Percentiles rank a stretch among this genome's conserved stretches.
Evolutionary conservation across 805 yeast species (phyloP).

Genomic region (Deakozyma indianensis): DNA sequence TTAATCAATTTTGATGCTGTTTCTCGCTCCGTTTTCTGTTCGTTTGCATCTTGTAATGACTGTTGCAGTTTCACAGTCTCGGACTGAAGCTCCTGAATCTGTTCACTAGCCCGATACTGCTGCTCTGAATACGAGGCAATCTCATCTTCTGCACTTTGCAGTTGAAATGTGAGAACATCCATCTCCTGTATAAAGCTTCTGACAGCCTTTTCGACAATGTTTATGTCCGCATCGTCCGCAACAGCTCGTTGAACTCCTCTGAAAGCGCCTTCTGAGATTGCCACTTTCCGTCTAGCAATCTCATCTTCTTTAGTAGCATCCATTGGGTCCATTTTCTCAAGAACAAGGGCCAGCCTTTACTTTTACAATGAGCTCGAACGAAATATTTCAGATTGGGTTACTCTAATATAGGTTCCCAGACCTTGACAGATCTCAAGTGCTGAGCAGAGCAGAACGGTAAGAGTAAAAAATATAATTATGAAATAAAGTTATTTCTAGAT

Average conservation of each 20-base stretch:
- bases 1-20: not conserved
- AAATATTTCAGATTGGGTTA: no score
- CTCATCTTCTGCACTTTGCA: constrained; percentile 11
- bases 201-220: not conserved
- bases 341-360: no score
- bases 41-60: constrained; percentile 11
- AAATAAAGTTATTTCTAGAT: no score
- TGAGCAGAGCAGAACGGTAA: no score
- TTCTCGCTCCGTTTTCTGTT: constrained; percentile 2
- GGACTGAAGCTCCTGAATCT: constrained; percentile 5
- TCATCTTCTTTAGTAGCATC: not conserved
- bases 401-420: no score
- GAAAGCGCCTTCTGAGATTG: not conserved
- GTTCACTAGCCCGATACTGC: constrained; percentile 6
- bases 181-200: not conserved
- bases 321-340: not conserved
- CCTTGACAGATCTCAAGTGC: no score
- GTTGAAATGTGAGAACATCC: constrained; percentile 11
- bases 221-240: not conserved
- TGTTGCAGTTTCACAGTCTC: constrained; percentile 10
- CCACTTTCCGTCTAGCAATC: not conserved
- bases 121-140: constrained; percentile 9
- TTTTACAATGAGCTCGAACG: no score
- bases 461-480: no score
- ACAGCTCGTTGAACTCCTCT: not conserved